Conservation (phyloP, 202 grass and related monocot genomes). For the Setaria viridis region DNA sequence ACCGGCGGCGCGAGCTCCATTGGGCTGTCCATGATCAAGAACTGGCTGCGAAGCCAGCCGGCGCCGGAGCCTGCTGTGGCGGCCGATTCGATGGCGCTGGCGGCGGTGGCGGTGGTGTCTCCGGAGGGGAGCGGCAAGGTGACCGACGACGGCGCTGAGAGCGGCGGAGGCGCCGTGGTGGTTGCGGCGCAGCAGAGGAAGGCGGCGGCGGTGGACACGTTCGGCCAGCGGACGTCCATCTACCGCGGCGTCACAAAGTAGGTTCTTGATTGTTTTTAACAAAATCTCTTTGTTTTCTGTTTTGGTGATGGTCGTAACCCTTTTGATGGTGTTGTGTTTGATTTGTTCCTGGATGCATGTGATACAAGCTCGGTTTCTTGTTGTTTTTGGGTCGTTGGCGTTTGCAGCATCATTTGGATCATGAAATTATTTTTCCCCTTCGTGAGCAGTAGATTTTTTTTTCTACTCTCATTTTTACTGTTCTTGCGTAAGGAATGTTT, state of each 20-base stretch:
- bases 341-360: neutral
- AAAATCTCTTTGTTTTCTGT: neutral
- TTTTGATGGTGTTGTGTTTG: neutral
- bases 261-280: neutral
- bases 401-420: neutral
- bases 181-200: slow-evolving; percentile 47
- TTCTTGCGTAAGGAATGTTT: neutral
- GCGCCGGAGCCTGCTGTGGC: neutral
- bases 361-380: neutral
- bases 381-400: neutral
- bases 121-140: slow-evolving; percentile 38
- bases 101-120: slow-evolving; percentile 1
- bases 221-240: slow-evolving; percentile 80
- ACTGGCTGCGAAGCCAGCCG: slow-evolving; percentile 70
- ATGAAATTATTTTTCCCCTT: neutral
- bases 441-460: too few relatives aligned
- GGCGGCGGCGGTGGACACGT: slow-evolving; percentile 59
- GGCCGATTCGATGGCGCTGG: neutral
- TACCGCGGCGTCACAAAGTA: slow-evolving; percentile 83
- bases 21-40: slow-evolving; percentile 86
- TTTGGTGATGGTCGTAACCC: too few relatives aligned
- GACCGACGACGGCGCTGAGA: neutral
- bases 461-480: neutral
- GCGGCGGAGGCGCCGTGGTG: slow-evolving; percentile 15
- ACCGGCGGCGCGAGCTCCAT: slow-evolving; percentile 46